A percentile compares a stretch with the other conserved stretches of the same genome.
Conservation (phyloP, 345 rosid genomes). For the Trapa bicornis region DNA sequence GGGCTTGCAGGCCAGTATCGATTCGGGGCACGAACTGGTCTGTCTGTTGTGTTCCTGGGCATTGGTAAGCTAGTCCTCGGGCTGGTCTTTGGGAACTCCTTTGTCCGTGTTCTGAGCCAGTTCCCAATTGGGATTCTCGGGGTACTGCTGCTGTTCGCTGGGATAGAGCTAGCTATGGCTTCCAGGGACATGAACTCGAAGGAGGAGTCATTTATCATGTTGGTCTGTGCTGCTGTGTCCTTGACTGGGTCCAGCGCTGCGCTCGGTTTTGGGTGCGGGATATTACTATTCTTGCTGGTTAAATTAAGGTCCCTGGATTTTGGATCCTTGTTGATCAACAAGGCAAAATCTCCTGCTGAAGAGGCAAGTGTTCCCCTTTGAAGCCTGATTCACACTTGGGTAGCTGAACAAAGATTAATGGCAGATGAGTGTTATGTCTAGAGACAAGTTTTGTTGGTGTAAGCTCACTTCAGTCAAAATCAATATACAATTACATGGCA, state of each 20-base stretch:
- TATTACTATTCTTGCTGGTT: constrained; percentile 51
- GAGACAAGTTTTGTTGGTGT: too few species aligned
- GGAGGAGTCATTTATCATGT: constrained; percentile 64
- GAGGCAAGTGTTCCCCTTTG: neutral
- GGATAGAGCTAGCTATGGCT: constrained; percentile 78
- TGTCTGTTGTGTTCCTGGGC: constrained; percentile 60
- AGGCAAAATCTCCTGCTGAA: constrained; percentile 8
- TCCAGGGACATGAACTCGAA: constrained; percentile 67
- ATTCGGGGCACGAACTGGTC: constrained; percentile 72
- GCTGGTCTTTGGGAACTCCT: constrained; percentile 67
- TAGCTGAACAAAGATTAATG: neutral
- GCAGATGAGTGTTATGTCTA: neutral
- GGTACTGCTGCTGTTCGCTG: constrained; percentile 74
- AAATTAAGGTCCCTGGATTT: constrained; percentile 49
- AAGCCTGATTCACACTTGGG: neutral
- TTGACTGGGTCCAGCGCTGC: constrained; percentile 89
- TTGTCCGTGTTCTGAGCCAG: constrained; percentile 55
- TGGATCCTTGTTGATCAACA: neutral
- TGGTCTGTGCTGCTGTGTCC: constrained; percentile 78
- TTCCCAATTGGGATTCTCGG: constrained; percentile 83
- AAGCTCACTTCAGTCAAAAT: too few species aligned
- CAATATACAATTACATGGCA: too few species aligned
- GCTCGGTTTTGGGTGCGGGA: constrained; percentile 69
- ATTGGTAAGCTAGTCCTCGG: constrained; percentile 55
- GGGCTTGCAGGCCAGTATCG: constrained; percentile 86